Conservation (phyloP, 106 monocot species). For the Acorus gramineus region DNA sequence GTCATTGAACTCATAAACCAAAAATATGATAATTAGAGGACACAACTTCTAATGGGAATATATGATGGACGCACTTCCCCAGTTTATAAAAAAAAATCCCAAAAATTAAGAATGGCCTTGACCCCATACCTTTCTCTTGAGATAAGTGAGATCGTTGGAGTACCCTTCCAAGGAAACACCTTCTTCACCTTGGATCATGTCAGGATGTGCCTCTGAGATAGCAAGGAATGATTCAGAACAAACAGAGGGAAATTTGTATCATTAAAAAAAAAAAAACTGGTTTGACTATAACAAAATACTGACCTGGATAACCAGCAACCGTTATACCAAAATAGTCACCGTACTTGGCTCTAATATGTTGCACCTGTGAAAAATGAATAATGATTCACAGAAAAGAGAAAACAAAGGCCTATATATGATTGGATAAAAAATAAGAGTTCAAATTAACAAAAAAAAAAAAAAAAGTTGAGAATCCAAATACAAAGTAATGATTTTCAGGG, state of each 20-base stretch:
- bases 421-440: too few species aligned
- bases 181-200: conserved; percentile 51
- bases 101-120: too few species aligned
- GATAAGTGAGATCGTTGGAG: conserved; percentile 67
- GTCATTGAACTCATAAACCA: too few species aligned
- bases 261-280: background rate
- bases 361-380: conserved; percentile 36
- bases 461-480: too few species aligned
- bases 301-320: conserved; percentile 90
- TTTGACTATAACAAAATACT: conserved; percentile 1
- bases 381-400: background rate
- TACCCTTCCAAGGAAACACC: conserved; percentile 62
- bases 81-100: background rate
- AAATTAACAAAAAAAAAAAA: too few species aligned
- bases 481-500: too few species aligned
- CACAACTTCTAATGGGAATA: too few species aligned
- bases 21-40: too few species aligned
- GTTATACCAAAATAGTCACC: conserved; percentile 92
- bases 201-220: conserved; percentile 78
- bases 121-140: conserved; percentile 66
- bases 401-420: background rate
- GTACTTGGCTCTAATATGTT: conserved; percentile 71
- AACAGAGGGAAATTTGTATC: background rate
- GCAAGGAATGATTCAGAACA: background rate
- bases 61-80: too few species aligned